phyloP scores from a whole-genome alignment of 306 rosid species.

The Dryas drummondii region DNA sequence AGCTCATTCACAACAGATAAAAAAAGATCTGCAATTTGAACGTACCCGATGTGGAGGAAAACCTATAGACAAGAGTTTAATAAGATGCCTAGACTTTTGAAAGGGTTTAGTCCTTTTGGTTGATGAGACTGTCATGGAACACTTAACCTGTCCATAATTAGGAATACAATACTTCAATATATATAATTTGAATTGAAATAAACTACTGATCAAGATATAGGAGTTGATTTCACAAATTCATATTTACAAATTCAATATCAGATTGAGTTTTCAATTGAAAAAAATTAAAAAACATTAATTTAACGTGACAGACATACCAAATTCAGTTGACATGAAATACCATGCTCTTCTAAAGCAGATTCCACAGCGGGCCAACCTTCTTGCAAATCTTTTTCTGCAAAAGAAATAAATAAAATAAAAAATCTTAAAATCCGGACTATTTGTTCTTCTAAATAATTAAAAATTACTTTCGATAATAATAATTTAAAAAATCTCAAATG shows the following conservation, averaged over 20 bases:
- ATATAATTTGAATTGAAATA: too few species aligned
- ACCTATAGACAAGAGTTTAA: too few species aligned
- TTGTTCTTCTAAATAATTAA: neutral
- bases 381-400: neutral
- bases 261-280: too few species aligned
- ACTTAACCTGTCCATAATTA: neutral
- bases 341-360: neutral
- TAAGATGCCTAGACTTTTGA: too few species aligned
- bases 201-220: too few species aligned
- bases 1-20: neutral
- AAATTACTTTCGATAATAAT: too few species aligned
- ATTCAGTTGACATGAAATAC: neutral
- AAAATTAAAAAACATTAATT: too few species aligned
- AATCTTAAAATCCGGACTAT: too few species aligned
- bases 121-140: neutral
- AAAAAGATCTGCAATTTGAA: neutral
- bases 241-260: too few species aligned
- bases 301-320: neutral
- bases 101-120: neutral
- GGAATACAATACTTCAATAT: neutral
- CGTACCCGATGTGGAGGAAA: too few species aligned
- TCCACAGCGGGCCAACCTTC: neutral
- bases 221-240: too few species aligned
- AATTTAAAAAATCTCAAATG: too few species aligned
- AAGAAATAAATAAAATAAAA: neutral